Evolutionary conservation across 192 early-diverging fungal genomes (phyloP), one percentile per base, ranked within the genome.

Genomic region (Chytriomyces sp.): DNA sequence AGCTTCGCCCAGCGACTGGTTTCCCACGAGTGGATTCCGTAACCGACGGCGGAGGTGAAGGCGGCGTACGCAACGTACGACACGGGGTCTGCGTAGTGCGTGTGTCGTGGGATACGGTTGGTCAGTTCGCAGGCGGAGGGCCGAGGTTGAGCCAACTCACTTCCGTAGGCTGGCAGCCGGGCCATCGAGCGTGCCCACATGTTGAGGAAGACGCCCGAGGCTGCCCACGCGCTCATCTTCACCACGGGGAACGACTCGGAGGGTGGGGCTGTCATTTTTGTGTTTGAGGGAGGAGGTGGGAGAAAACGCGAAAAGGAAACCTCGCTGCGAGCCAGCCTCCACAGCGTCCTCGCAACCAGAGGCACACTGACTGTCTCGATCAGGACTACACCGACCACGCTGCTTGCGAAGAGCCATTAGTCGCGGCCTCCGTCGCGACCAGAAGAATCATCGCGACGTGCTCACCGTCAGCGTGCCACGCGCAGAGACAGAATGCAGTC

Each of bases 131-230:
- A n/a, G n/a, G n/a, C n/a, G n/a, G n/a, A n/a, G 44, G 63, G 56
- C 52, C 19, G 31, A 40, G 54, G 14, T 22, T 68, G 39, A 64
- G 52, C n/a, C 59, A 55, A 61, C 70, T 72, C 25, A 72, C 70
- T 52, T 52, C 33, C 58, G 8, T 28, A 36, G 3, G 56, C n/a
- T n/a, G 68, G 57, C 2, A 70, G 49, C 40, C 59, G 17, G 32
- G 65, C 53, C 74, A 70, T 75, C 4, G 57, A 56, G n/a, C 58
- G 60, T 19, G 72, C 72, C 17, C 17, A 73, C 19, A 36, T 31
- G 62, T 74, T 65, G 33, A 67, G 73, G 28, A 67, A 52, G 49
- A 58, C 19, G 33, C 63, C 63, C 36, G 52, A n/a, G 25, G 59
- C 19, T 17, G 58, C 57, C 66, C 67, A 71, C 8, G 36, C 26